Evolutionary conservation across 108 stramenopile genomes (phyloP).

Genomic region (Pseudonitzschia multiseries): DNA sequence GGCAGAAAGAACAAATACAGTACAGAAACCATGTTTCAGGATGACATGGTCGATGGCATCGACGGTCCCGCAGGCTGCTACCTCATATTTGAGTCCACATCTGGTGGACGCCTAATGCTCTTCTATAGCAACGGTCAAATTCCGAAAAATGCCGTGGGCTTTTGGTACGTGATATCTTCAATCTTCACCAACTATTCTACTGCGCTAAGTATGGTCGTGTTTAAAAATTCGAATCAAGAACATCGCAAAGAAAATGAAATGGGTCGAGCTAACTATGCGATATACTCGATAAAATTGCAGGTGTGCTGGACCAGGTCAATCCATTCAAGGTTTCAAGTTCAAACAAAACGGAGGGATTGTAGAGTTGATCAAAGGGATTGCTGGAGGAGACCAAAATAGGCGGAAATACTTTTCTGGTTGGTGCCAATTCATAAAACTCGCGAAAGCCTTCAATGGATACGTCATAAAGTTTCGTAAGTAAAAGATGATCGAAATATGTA

Average conservation of each 20-base stretch:
- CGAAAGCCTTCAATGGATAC: conserved; percentile 53
- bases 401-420: conserved; percentile 73
- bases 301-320: conserved; percentile 44
- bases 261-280: not conserved
- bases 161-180: conserved; percentile 28
- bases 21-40: not conserved
- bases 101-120: conserved; percentile 62
- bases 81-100: conserved; percentile 50
- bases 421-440: conserved; percentile 66
- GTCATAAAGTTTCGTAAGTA: conserved; percentile 52
- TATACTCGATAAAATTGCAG: not conserved
- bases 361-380: conserved; percentile 74
- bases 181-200: not conserved
- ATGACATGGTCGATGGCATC: not conserved
- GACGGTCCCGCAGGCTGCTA: conserved; percentile 69
- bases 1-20: not conserved
- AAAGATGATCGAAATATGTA: not conserved
- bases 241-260: not conserved
- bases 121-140: conserved; percentile 49
- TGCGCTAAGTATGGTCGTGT: too few relatives aligned
- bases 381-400: conserved; percentile 71
- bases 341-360: conserved; percentile 49
- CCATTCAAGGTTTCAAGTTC: conserved; percentile 76
- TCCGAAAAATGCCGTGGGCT: conserved; percentile 68
- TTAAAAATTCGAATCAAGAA: too few relatives aligned